Conservation (phyloP, 306 rosid genomes). For the Citrullus amarus region DNA sequence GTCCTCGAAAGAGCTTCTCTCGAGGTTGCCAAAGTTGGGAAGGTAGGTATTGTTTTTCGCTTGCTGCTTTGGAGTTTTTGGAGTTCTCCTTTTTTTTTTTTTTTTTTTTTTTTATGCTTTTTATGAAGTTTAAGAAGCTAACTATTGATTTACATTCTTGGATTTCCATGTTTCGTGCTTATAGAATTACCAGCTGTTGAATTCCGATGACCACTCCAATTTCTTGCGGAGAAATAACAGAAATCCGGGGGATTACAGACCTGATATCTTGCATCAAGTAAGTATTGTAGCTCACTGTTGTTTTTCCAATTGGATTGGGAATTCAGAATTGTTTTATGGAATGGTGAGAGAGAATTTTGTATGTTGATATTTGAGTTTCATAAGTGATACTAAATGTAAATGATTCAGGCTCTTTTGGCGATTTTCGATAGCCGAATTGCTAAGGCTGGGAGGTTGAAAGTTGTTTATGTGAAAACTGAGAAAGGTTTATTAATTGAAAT, state of each 20-base stretch:
- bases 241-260: constrained; percentile 72
- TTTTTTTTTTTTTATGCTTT: neutral
- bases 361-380: neutral
- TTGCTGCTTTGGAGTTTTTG: neutral
- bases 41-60: constrained; percentile 26
- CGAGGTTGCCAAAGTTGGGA: constrained; percentile 85
- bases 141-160: neutral
- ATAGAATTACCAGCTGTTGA: constrained; percentile 69
- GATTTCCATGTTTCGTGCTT: neutral
- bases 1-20: constrained; percentile 78
- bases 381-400: neutral
- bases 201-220: constrained; percentile 67
- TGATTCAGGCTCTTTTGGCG: constrained; percentile 57
- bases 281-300: constrained; percentile 1
- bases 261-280: constrained; percentile 84
- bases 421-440: constrained; percentile 76
- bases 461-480: constrained; percentile 71
- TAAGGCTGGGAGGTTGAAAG: constrained; percentile 69
- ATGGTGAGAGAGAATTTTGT: neutral
- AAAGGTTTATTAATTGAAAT: constrained; percentile 72
- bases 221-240: constrained; percentile 49
- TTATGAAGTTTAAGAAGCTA: neutral
- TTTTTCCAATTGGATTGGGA: neutral
- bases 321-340: neutral
- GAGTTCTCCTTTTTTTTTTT: neutral